Conservation (phyloP, 371 early-diverging fungal species). For the Batkoa obscura region DNA sequence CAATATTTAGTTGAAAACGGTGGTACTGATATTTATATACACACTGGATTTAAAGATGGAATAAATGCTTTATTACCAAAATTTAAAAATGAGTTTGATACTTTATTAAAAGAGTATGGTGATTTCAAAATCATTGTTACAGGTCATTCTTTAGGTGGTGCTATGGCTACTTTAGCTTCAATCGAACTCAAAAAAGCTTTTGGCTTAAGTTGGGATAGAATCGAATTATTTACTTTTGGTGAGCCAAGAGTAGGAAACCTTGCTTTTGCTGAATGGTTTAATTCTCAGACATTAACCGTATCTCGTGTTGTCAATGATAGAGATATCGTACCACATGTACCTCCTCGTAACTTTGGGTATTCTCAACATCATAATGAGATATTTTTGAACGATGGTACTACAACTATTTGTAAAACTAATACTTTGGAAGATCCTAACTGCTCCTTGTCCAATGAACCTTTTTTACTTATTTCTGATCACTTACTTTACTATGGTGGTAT, state of each 20-base stretch:
- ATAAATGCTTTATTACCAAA: neutral
- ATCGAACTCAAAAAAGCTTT: neutral
- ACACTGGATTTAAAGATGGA: neutral
- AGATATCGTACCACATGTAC: neutral
- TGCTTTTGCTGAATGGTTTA: neutral
- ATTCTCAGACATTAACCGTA: neutral
- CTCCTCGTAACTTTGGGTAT: neutral
- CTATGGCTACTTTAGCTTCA: neutral
- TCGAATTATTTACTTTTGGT: neutral
- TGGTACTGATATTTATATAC: too few relatives aligned
- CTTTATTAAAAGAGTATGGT: neutral
- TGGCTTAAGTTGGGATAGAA: neutral
- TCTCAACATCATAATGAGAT: neutral
- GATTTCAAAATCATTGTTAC: neutral
- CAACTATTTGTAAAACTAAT: neutral
- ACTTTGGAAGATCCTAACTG: neutral
- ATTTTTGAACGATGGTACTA: neutral
- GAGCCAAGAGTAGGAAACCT: neutral
- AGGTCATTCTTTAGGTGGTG: conserved; percentile 1
- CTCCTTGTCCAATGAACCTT: too few relatives aligned
- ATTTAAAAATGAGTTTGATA: neutral
- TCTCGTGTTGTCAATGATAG: neutral
- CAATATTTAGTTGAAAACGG: neutral
- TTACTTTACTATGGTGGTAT: too few relatives aligned
- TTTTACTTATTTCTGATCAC: too few relatives aligned